phyloP scores from a whole-genome alignment of 345 rosid genomes.

The Corymbia maculata region DNA sequence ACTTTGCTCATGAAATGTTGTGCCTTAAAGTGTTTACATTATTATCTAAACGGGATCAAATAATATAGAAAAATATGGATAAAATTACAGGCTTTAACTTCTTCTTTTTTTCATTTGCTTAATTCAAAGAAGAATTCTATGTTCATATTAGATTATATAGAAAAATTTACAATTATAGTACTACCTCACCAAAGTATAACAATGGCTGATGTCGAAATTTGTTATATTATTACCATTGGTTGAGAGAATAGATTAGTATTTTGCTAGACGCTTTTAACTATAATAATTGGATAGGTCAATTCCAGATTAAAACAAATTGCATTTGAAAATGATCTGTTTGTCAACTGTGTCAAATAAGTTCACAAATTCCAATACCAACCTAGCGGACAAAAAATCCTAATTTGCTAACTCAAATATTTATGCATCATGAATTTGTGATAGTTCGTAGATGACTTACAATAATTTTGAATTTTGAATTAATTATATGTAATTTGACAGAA shows the following conservation, averaged over 20 bases:
- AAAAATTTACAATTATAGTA: background rate
- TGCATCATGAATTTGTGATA: rapidly evolving
- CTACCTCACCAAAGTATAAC: background rate
- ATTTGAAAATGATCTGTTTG: background rate
- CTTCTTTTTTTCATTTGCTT: no score
- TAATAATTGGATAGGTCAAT: no score
- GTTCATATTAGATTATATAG: background rate
- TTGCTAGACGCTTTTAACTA: background rate
- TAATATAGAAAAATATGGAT: no score
- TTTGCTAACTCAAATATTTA: background rate
- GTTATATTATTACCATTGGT: no score
- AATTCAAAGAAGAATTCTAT: no score
- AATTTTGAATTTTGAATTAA: background rate
- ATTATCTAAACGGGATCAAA: no score
- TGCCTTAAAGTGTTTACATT: background rate
- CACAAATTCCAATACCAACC: rapidly evolving
- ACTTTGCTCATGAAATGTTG: background rate
- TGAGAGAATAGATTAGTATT: background rate
- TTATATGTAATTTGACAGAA: background rate
- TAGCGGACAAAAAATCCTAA: background rate
- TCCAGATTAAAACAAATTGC: background rate
- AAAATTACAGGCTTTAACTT: background rate
- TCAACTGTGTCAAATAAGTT: background rate
- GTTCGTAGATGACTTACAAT: rapidly evolving
- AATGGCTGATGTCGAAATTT: background rate